These are phyloP conservation scores for Ormosia emarginata DNA, from an alignment of 306 rosid genomes.

Conservation along the genomic window DNA sequence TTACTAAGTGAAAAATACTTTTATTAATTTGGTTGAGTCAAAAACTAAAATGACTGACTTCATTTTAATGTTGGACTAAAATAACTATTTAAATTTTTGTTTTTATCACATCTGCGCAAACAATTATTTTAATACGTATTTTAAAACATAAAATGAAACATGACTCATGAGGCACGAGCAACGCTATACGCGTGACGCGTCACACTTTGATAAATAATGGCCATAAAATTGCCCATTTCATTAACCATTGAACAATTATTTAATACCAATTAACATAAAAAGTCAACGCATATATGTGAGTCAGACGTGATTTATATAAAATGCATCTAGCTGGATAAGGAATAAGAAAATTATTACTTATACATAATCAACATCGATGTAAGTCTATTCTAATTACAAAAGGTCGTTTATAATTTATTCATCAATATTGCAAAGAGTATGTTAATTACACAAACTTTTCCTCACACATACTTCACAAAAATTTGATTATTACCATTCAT, in stretches of 20 bases:
- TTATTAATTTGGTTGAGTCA: too few relatives aligned
- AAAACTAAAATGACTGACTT: too few relatives aligned
- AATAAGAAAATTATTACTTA: background rate
- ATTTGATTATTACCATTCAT: too few relatives aligned
- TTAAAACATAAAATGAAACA: background rate
- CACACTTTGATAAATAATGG: background rate
- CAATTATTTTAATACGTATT: too few relatives aligned
- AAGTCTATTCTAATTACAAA: background rate
- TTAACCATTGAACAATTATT: background rate
- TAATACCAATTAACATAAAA: background rate
- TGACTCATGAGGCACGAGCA: background rate
- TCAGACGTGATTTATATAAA: too few relatives aligned
- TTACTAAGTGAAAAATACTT: too few relatives aligned
- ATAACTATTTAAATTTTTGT: too few relatives aligned
- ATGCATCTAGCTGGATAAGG: background rate
- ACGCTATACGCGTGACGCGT: background rate
- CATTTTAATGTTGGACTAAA: too few relatives aligned
- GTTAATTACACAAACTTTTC: too few relatives aligned
- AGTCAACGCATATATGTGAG: background rate
- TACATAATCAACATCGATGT: background rate
- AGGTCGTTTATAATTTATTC: background rate
- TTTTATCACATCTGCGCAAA: too few relatives aligned
- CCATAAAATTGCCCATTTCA: too few relatives aligned
- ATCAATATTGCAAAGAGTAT: background rate
- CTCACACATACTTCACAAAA: too few relatives aligned